These are phyloP conservation scores for Cornus suecica DNA, from an alignment of 148 eudicot species.

Conservation along the genomic window DNA sequence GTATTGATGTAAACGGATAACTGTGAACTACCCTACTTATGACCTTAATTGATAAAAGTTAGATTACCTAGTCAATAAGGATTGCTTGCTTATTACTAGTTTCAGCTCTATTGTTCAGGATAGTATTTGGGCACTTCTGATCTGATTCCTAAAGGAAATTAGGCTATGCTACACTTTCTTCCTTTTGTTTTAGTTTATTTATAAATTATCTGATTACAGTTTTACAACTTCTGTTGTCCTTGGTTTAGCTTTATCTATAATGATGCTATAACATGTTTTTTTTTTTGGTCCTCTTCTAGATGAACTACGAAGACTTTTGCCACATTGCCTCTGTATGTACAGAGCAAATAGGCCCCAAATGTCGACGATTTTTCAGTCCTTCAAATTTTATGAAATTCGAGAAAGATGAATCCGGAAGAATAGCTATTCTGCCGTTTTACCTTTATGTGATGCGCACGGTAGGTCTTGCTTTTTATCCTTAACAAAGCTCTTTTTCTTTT, in stretches of 20 bases:
- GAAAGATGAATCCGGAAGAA: constrained; percentile 96
- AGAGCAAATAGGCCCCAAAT: constrained; percentile 97
- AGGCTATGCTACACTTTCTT: background rate
- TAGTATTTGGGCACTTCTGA: background rate
- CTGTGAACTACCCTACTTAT: background rate
- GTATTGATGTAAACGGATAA: background rate
- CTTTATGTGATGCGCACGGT: constrained; percentile 99
- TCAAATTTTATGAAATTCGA: constrained; percentile 99
- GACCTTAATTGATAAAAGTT: background rate
- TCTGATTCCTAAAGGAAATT: background rate
- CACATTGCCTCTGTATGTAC: constrained; percentile 99
- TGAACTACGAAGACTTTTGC: constrained; percentile 99
- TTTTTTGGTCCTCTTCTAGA: constrained; percentile 40
- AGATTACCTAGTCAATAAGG: background rate
- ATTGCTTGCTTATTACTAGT: background rate
- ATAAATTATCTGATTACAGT: background rate
- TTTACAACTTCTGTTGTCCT: background rate
- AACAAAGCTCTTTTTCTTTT: background rate
- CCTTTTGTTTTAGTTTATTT: background rate
- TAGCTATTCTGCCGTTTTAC: constrained; percentile 95
- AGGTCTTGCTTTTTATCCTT: constrained; percentile 18
- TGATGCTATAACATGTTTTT: constrained; percentile 12
- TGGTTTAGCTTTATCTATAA: background rate
- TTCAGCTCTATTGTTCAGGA: background rate
- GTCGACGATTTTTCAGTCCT: constrained; percentile 95